Conservation (phyloP, 495 filamentous ascomycete genomes). For the Platismatia glauca region DNA sequence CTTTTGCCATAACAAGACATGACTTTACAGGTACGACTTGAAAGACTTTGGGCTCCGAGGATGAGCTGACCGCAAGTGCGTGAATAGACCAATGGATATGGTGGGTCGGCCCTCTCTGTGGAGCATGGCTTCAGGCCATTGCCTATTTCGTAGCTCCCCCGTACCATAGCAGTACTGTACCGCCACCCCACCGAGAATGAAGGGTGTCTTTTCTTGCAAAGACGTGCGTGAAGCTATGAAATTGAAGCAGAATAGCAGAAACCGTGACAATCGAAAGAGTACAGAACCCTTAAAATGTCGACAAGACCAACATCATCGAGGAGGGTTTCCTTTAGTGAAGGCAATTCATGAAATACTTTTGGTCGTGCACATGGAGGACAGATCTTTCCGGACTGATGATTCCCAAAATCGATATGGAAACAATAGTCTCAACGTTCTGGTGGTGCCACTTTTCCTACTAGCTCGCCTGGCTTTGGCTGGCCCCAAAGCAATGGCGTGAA, state of each 20-base stretch:
- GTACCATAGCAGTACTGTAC: slow-evolving; percentile 9
- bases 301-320: too few relatives aligned
- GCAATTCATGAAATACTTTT: too few relatives aligned
- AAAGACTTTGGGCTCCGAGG: neutral
- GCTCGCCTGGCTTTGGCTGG: neutral
- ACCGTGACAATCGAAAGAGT: neutral
- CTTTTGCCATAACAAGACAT: slow-evolving; percentile 12
- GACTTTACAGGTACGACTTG: slow-evolving; percentile 10
- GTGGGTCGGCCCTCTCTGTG: slow-evolving; percentile 18
- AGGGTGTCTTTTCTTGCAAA: neutral
- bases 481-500: neutral
- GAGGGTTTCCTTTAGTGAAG: neutral
- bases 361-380: neutral
- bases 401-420: neutral
- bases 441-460: neutral
- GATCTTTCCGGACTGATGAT: neutral
- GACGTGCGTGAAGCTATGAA: neutral
- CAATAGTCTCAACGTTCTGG: neutral
- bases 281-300: too few relatives aligned
- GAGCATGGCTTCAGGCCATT: slow-evolving; percentile 6
- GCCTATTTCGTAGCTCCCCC: slow-evolving; percentile 12
- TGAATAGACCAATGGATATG: slow-evolving; percentile 18
- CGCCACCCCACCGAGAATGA: neutral
- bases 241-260: neutral
- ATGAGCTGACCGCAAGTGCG: neutral